Percentiles rank a stretch among this genome's conserved stretches.
These are phyloP conservation scores for Aspergillus sp. DNA, from an alignment of 2,329 filamentous ascomycete species.

Conservation along the genomic window DNA sequence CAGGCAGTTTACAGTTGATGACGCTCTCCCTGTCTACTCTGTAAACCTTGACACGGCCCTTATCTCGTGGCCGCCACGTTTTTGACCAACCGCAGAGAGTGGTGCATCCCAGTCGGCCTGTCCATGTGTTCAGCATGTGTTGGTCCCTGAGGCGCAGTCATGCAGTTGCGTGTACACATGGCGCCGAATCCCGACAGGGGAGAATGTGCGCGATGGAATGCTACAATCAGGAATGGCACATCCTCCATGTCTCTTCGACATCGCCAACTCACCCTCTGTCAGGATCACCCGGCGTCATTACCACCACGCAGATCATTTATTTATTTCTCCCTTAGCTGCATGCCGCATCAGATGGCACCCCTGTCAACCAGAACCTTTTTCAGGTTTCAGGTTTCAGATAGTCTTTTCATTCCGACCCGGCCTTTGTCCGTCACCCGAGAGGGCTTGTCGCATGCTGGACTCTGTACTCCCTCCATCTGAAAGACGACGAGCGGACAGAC, in stretches of 20 bases:
- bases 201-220: not conserved
- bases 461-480: too few species aligned
- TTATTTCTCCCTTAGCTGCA: not conserved
- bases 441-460: too few species aligned
- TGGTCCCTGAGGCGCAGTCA: not conserved
- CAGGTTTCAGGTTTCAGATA: not conserved
- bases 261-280: not conserved
- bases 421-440: not conserved
- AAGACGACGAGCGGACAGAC: too few species aligned
- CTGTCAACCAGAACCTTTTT: not conserved
- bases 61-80: conserved; percentile 36
- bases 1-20: too few species aligned
- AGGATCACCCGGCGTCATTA: not conserved
- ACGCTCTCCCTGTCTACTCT: too few species aligned
- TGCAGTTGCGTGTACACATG: not conserved
- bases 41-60: too few species aligned
- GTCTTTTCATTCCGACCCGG: not conserved
- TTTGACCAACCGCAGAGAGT: conserved; percentile 12
- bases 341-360: not conserved
- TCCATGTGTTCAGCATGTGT: not conserved
- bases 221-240: not conserved
- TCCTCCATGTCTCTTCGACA: not conserved
- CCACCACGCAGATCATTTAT: not conserved
- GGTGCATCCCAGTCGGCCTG: not conserved
- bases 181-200: not conserved